A percentile compares a stretch with the other conserved stretches of the same genome.
These are phyloP conservation scores for Citeromyces hawaiiensis DNA, from an alignment of 1,139 yeast genomes.

Conservation along the genomic window DNA sequence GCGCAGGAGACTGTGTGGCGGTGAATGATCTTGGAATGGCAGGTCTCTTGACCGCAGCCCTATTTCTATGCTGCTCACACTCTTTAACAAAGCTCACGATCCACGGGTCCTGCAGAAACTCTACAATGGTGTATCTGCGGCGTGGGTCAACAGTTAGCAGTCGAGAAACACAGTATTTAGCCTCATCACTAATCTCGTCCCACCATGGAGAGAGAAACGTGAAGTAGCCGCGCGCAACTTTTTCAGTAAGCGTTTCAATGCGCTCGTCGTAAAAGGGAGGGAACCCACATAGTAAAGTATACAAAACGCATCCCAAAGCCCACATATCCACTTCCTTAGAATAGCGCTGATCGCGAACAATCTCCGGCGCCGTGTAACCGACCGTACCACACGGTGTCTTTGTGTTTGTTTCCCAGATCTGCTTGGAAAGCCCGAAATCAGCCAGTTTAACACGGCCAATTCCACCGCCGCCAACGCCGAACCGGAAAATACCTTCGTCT, in stretches of 20 bases:
- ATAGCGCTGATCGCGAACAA: conserved; percentile 73
- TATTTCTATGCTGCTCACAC: conserved; percentile 8
- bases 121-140: conserved; percentile 63
- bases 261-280: conserved; percentile 94
- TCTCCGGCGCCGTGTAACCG: conserved; percentile 91
- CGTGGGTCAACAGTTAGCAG: conserved; percentile 76
- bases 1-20: conserved; percentile 4
- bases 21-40: neutral
- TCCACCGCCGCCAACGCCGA: conserved; percentile 81
- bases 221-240: conserved; percentile 74
- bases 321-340: conserved; percentile 91
- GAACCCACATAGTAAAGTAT: conserved; percentile 84
- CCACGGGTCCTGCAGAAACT: conserved; percentile 84
- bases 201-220: conserved; percentile 90
- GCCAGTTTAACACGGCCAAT: conserved; percentile 80
- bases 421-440: conserved; percentile 87
- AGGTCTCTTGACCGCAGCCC: neutral
- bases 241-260: conserved; percentile 65
- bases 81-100: conserved; percentile 21
- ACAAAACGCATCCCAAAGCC: conserved; percentile 90
- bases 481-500: conserved; percentile 77
- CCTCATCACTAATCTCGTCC: conserved; percentile 80
- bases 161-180: conserved; percentile 64
- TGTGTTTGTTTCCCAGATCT: conserved; percentile 53
- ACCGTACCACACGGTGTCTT: conserved; percentile 88